These are phyloP conservation scores for Termitomyces sp. DNA, from an alignment of 768 basidiomycete genomes.

Conservation along the genomic window DNA sequence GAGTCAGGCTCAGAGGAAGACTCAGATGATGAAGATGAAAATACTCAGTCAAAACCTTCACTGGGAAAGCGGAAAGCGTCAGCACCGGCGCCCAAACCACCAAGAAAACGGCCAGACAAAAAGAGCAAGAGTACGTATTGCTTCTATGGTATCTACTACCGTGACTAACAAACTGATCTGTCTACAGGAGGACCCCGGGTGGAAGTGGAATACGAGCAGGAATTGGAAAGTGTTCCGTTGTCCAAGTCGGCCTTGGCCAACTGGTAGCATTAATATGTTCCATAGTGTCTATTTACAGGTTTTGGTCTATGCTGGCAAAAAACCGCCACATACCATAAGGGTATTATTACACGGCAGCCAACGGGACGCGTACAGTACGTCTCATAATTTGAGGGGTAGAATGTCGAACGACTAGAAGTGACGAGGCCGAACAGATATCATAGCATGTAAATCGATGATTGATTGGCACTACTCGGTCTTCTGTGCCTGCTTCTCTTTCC, in stretches of 20 bases:
- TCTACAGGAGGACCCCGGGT: constrained; percentile 67
- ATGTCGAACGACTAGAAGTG: neutral
- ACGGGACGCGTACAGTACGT: neutral
- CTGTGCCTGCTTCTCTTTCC: constrained; percentile 28
- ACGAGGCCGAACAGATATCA: neutral
- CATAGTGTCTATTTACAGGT: neutral
- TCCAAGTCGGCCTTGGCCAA: constrained; percentile 44
- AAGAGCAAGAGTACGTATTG: constrained; percentile 49
- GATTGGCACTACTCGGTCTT: constrained; percentile 21
- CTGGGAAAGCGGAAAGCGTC: constrained; percentile 68
- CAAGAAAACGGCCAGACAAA: constrained; percentile 52
- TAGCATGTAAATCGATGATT: neutral
- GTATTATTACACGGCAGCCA: constrained; percentile 4
- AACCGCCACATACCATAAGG: constrained; percentile 1
- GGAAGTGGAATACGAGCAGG: constrained; percentile 96
- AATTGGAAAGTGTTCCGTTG: constrained; percentile 65
- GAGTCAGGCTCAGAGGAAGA: constrained; percentile 34
- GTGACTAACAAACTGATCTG: neutral
- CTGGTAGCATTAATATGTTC: constrained; percentile 33
- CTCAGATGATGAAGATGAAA: constrained; percentile 32
- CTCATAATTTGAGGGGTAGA: neutral
- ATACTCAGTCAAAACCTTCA: constrained; percentile 29
- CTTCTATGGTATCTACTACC: neutral
- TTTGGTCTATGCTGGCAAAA: neutral
- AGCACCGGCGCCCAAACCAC: constrained; percentile 31